Evolutionary conservation across 345 rosid species (phyloP), one percentile per base, ranked within the genome.

Genomic region (Lumnitzera racemosa): DNA sequence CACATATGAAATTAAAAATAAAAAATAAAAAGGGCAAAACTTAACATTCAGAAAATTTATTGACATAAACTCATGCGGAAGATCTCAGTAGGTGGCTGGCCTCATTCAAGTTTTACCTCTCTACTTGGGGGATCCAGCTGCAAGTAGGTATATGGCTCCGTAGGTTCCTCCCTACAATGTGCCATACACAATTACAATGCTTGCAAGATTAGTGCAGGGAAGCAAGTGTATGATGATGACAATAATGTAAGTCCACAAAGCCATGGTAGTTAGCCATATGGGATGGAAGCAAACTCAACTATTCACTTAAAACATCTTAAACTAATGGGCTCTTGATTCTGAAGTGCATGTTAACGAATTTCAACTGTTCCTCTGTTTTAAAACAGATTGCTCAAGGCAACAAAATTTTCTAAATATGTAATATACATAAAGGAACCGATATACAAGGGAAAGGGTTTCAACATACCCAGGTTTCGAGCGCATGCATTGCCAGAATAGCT

Each of bases 381-480:
- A 36, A 36, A 36, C 10, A 4, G 43, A 36, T 36, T 36, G 7
- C 7, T 7, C 43, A 36, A 36, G 11, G 43, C 43, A 36, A 36
- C 11, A 36, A 36, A 5, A 36, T 36, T 6, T 9, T 36, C 7
- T 36, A 36, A 36, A 36, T 9, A 36, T 36, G 10, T 3, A 2
- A 36, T 7, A 9, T 9, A 36, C 7, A 6, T 25, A 55, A 63
- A 55, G 16, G 1, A 63, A 31, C 53, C 17, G 31, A 56, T 12
- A 50, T 14, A 15, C 14, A 15, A 25, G 29, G n/a, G 15, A 0
- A 15, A 24, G 61, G 55, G 51, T 49, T 13, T 17, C 55, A 58
- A 72, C 86, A 53, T 78, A 90, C 99, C 97, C 95, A 15, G 99
- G 97, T 74, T 94, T 90, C 23, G 99, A 94, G 55, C 92, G 91